phyloP scores from a whole-genome alignment of 768 basidiomycete genomes.

The Trametes cingulata region DNA sequence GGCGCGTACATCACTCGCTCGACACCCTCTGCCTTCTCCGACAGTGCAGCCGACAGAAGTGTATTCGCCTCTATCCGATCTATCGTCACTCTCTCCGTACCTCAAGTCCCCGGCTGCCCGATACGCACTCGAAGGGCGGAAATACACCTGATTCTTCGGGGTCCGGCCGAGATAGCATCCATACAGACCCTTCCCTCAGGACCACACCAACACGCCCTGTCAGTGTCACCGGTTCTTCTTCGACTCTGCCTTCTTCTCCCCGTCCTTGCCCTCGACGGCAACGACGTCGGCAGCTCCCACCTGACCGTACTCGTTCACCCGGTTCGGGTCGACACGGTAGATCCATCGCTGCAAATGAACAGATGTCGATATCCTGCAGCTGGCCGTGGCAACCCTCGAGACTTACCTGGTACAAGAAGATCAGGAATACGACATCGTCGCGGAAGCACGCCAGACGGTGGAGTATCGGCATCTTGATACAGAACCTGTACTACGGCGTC shows the following conservation, averaged over 20 bases:
- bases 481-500: constrained; percentile 55
- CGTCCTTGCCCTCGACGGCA: constrained; percentile 38
- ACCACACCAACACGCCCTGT: constrained; percentile 19
- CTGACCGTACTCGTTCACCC: constrained; percentile 96
- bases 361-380: constrained; percentile 18
- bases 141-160: constrained; percentile 12
- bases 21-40: background rate
- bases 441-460: constrained; percentile 91
- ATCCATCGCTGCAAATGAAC: constrained; percentile 79
- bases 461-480: constrained; percentile 95
- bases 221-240: constrained; percentile 40
- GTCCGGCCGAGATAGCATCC: constrained; percentile 27
- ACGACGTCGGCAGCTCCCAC: constrained; percentile 56
- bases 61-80: constrained; percentile 14
- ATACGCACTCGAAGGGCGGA: constrained; percentile 3
- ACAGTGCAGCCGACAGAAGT: constrained; percentile 6
- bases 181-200: constrained; percentile 5
- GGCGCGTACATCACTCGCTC: background rate
- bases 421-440: constrained; percentile 88
- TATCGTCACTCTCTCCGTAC: constrained; percentile 19
- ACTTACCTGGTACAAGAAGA: constrained; percentile 89
- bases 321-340: constrained; percentile 92
- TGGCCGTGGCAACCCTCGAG: background rate
- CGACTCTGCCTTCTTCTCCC: constrained; percentile 31
- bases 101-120: constrained; percentile 4